Evolutionary conservation across 2,329 filamentous ascomycete genomes (phyloP).

Genomic region (Fusarium goolgardi): DNA sequence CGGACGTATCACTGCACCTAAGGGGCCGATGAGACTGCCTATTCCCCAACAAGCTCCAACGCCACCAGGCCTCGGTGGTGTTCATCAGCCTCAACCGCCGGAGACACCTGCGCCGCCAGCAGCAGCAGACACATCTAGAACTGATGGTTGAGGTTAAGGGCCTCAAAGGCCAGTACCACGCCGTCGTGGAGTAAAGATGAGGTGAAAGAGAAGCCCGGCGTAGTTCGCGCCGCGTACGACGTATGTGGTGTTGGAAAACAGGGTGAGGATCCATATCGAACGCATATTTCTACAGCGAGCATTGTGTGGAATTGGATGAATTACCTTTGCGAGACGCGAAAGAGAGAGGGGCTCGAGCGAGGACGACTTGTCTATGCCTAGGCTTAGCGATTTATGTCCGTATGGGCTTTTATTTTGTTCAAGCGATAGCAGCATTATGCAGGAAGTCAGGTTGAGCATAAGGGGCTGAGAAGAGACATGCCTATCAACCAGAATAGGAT

Average conservation of each 20-base stretch:
- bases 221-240: slow-evolving; percentile 20
- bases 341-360: slow-evolving; percentile 24
- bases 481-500: slow-evolving; percentile 7
- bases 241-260: slow-evolving; percentile 20
- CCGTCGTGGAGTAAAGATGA: slow-evolving; percentile 6
- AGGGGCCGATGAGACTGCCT: slow-evolving; percentile 55
- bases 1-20: slow-evolving; percentile 70
- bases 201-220: slow-evolving; percentile 2
- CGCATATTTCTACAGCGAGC: slow-evolving; percentile 34
- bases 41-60: slow-evolving; percentile 52
- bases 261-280: slow-evolving; percentile 34
- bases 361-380: slow-evolving; percentile 22
- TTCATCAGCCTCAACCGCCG: slow-evolving; percentile 51
- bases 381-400: slow-evolving; percentile 28
- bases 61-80: slow-evolving; percentile 52
- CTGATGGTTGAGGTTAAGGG: slow-evolving; percentile 38
- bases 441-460: slow-evolving; percentile 10
- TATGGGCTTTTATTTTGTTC: slow-evolving; percentile 10
- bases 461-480: slow-evolving; percentile 15
- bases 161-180: slow-evolving; percentile 2
- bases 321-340: slow-evolving; percentile 24
- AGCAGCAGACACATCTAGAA: slow-evolving; percentile 47
- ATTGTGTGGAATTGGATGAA: slow-evolving; percentile 32
- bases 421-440: slow-evolving; percentile 28
- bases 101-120: slow-evolving; percentile 52